Evolutionary conservation across 768 basidiomycete species (phyloP), one percentile per base, ranked within the genome.

Genomic region (Grammothele lineata): DNA sequence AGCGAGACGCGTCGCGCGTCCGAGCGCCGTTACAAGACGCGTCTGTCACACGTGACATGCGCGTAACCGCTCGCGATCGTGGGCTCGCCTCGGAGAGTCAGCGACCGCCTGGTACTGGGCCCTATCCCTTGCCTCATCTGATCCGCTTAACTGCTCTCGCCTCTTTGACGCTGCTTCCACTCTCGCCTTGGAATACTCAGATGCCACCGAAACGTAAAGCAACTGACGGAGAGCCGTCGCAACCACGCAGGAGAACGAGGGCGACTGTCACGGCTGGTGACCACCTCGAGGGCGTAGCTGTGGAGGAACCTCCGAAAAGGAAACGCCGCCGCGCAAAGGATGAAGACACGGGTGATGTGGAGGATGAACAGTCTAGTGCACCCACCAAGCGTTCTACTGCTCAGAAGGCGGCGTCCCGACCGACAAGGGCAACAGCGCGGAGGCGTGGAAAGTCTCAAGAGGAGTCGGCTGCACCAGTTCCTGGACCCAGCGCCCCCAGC

Each of bases 131-230:
- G n/a, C n/a, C n/a, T n/a, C n/a, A n/a, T n/a, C n/a, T n/a, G n/a
- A n/a, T n/a, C n/a, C n/a, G n/a, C n/a, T n/a, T n/a, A n/a, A n/a
- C n/a, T n/a, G n/a, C n/a, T n/a, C n/a, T n/a, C n/a, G n/a, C n/a
- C n/a, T n/a, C n/a, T n/a, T n/a, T n/a, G n/a, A n/a, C n/a, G n/a
- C n/a, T n/a, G n/a, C 27, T 30, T 30, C 14, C 14, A 30, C 27
- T 30, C 14, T 14, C 14, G 7, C 14, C 27, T 30, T 30, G 27
- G 27, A 30, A 7, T 21, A 6, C 2, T n/a, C 27, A 37, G n/a
- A 67, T 68, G 66, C 61, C 66, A 26, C 52, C 57, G 14, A 68
- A 68, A 54, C 63, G 66, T 19, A 68, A 66, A 47, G 63, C 57
- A 17, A 10, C 40, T 4, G 27, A 40, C 17, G 52, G 51, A 14